These are phyloP conservation scores for Colletotrichum nymphaeae DNA, from an alignment of 2,329 filamentous ascomycete species.

Conservation along the genomic window DNA sequence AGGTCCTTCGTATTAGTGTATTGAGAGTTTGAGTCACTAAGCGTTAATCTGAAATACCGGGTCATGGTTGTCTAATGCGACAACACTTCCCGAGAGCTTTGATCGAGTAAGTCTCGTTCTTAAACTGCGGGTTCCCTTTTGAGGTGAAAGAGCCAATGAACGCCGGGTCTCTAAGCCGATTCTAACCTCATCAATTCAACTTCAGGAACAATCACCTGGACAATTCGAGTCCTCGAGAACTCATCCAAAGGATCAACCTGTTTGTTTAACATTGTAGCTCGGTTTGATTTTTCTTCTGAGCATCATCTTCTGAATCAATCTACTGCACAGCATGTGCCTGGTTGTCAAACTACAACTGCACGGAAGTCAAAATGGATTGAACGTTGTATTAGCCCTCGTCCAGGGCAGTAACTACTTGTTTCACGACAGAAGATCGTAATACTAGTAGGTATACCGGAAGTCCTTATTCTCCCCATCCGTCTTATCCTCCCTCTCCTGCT, in stretches of 20 bases:
- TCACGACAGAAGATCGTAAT: too few relatives aligned
- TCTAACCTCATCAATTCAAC: neutral
- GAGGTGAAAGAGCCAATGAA: neutral
- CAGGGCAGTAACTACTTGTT: too few relatives aligned
- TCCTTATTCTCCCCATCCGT: constrained; percentile 34
- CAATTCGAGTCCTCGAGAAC: neutral
- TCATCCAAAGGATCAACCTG: too few relatives aligned
- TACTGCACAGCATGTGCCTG: neutral
- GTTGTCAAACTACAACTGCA: neutral
- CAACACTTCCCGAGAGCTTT: neutral
- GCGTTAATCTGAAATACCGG: neutral
- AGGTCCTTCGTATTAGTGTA: neutral
- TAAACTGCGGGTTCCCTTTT: neutral
- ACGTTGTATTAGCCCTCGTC: neutral
- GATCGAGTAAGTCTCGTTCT: neutral
- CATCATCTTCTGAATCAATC: too few relatives aligned
- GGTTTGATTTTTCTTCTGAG: too few relatives aligned
- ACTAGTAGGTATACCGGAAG: constrained; percentile 34
- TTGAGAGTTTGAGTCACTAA: neutral
- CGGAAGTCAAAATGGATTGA: too few relatives aligned
- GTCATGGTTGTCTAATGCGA: neutral
- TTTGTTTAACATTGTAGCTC: too few relatives aligned
- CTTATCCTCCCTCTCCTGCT: constrained; percentile 29
- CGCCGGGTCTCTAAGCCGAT: neutral
- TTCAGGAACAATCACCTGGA: neutral